Percentiles rank a stretch among this genome's conserved stretches.
These are phyloP conservation scores for Globisporangium irregulare DNA, from an alignment of 352 stramenopile genomes.

Conservation along the genomic window DNA sequence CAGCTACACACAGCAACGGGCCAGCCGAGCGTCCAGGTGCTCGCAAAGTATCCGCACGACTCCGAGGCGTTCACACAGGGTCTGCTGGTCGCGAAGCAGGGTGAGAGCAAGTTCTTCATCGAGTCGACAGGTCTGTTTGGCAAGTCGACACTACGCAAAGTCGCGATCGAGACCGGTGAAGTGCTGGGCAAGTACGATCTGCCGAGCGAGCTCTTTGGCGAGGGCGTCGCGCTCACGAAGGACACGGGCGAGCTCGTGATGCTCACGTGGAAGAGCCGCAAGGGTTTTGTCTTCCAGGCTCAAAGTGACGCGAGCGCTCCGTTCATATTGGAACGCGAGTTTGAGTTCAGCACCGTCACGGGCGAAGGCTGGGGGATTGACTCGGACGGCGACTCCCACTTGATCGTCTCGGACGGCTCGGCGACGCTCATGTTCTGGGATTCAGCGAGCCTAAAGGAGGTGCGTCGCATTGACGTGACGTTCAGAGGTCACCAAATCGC, in stretches of 20 bases:
- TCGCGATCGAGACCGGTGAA: constrained; percentile 84
- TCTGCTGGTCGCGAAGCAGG: constrained; percentile 53
- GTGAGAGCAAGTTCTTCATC: constrained; percentile 77
- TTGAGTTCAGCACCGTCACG: constrained; percentile 68
- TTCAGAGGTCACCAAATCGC: constrained; percentile 42
- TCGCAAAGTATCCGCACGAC: constrained; percentile 82
- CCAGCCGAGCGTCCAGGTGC: constrained; percentile 45
- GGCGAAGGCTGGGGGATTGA: constrained; percentile 94
- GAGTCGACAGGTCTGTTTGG: constrained; percentile 91
- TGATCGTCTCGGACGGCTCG: constrained; percentile 90
- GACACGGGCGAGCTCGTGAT: constrained; percentile 74
- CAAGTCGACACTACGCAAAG: constrained; percentile 81
- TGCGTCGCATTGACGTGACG: constrained; percentile 64
- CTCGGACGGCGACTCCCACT: constrained; percentile 42
- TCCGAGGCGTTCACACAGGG: constrained; percentile 84
- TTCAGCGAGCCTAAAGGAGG: constrained; percentile 64
- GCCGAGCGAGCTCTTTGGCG: constrained; percentile 78
- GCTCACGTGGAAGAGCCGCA: constrained; percentile 90
- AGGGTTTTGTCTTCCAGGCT: constrained; percentile 80
- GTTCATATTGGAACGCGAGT: constrained; percentile 53
- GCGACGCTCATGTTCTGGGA: constrained; percentile 92
- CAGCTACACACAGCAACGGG: background rate
- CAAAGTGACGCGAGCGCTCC: constrained; percentile 21
- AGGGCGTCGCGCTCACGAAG: constrained; percentile 84
- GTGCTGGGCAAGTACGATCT: constrained; percentile 68